Evolutionary conservation across 805 yeast genomes (phyloP).

Genomic region (Kodamaea laetipori): DNA sequence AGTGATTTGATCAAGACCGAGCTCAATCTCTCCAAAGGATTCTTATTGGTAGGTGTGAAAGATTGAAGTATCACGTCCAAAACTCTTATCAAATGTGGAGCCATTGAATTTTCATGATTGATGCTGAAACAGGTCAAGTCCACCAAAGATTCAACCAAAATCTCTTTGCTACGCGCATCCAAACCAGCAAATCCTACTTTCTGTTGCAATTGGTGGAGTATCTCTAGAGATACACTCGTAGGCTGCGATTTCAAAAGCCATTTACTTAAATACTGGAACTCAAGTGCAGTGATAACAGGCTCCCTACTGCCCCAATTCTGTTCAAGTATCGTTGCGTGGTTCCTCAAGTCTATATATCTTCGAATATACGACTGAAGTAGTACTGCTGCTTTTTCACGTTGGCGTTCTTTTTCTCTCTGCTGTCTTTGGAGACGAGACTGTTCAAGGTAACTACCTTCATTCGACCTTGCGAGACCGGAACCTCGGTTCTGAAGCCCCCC

Average conservation of each 20-base stretch:
- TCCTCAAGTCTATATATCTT: slow-evolving; percentile 34
- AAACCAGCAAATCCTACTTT: not conserved
- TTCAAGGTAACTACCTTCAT: slow-evolving; percentile 49
- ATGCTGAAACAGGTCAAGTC: not conserved
- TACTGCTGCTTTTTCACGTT: slow-evolving; percentile 49
- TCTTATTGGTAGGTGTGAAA: slow-evolving; percentile 1
- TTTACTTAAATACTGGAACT: slow-evolving; percentile 7
- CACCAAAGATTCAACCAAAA: not conserved
- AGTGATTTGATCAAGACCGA: not conserved
- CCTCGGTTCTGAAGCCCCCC: slow-evolving; percentile 15
- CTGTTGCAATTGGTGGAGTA: not conserved
- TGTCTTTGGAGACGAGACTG: slow-evolving; percentile 67
- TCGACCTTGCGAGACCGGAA: slow-evolving; percentile 21
- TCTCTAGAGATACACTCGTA: not conserved
- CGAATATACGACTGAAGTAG: slow-evolving; percentile 54
- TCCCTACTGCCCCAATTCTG: slow-evolving; percentile 4
- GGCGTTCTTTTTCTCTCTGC: slow-evolving; percentile 59
- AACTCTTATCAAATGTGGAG: not conserved
- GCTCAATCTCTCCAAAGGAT: not conserved
- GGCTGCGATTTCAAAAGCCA: not conserved
- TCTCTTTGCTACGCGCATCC: slow-evolving; percentile 1
- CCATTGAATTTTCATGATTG: not conserved
- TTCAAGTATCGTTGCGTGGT: slow-evolving; percentile 14
- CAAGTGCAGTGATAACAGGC: slow-evolving; percentile 1
- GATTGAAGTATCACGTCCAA: not conserved